Base-by-base conservation (phyloP, 2,329 filamentous ascomycete genomes). In the Trichoderma citrinoviride region DNA sequence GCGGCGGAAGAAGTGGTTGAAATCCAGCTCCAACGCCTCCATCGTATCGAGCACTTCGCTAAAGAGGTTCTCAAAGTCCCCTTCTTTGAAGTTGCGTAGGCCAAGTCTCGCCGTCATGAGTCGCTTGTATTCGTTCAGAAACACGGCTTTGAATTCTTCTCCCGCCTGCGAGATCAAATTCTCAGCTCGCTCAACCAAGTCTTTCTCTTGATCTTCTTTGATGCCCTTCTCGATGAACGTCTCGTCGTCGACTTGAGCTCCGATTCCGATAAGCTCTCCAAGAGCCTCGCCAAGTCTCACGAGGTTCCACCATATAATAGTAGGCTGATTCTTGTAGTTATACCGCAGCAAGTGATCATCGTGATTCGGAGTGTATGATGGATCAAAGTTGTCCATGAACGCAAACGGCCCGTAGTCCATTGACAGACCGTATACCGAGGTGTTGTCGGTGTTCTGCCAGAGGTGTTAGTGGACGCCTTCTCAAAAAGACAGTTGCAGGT, bases 241-340 rank as follows among this genome's bases (percentile, higher is more conserved):
- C 1, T 85, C 77, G 12, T 89, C 85, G 72, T 99, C 93, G 37
- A 94, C 88, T 43, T 82, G 79, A 1, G 83, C 77, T 0, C 91
- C 94, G 0, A 90, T 86, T 19, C 94, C 95, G 64, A 99, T 87
- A 1, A 97, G 82, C 77, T 98, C 95, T 21, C 92, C 95, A 0
- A 99, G 75, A 0, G 90, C 86, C 78, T 99, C 95, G 65, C 93
- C 95, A 0, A 99, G 84, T 1, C 95, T 88, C 1, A 97, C 92
- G 0, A 98, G 83, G 72, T 98, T 98, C 95, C 95, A 99, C 95
- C 95, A 99, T 73, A 99, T 95, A 65, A 99, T 91, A 49, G 89
- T 93, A 0, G 95, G 93, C 74, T 99, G 95, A 75, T 97, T 97
- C 70, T 89, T 89, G 81, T 98, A 99, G 69, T 88, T 89, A 76